Evolutionary conservation across 352 stramenopile species (phyloP), one percentile per base, ranked within the genome.

Genomic region (Peronospora farinosa): DNA sequence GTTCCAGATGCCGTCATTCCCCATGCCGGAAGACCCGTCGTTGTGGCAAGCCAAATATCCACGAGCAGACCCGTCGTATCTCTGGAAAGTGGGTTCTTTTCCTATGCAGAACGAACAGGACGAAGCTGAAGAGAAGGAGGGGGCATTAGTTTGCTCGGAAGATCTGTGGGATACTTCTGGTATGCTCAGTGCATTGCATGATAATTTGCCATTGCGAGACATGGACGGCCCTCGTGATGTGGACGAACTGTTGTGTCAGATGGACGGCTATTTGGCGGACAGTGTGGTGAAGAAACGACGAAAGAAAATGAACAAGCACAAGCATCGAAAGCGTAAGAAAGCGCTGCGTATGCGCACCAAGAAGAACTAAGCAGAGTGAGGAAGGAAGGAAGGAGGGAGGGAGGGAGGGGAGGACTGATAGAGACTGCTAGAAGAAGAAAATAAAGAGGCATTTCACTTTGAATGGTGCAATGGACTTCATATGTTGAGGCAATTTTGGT

Each of bases 271-370:
- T 66, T 65, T 79, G 51, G 79, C 79, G 47, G 82, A 91, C 65
- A 92, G 78, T 52, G 84, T 95, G 52, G 60, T 92, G 52, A 91
- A 90, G 74, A 95, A 95, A 56, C 71, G 84, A 60, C 78, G 83
- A 78, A 92, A 92, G 77, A 93, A 93, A 71, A 95, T 95, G 84
- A 95, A 92, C 79, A 95, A 95, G 80, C 84, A 95, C 78, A 95
- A 95, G 78, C 78, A 90, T 66, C 78, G 79, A 42, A 95, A 95
- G 82, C 84, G 84, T 56, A 84, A 79, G 64, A 95, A 95, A 80
- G 81, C 80, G 56, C 52, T 68, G 67, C 82, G 84, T 53, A 89
- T 92, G 77, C 81, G 81, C 60, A 95, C 84, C 54, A 91, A 93
- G 75, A 88, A 88, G 73, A 93, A 90, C 69, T 93, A 89, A 62